phyloP scores from a whole-genome alignment of 2,329 filamentous ascomycete species.

The Colletotrichum sp. region DNA sequence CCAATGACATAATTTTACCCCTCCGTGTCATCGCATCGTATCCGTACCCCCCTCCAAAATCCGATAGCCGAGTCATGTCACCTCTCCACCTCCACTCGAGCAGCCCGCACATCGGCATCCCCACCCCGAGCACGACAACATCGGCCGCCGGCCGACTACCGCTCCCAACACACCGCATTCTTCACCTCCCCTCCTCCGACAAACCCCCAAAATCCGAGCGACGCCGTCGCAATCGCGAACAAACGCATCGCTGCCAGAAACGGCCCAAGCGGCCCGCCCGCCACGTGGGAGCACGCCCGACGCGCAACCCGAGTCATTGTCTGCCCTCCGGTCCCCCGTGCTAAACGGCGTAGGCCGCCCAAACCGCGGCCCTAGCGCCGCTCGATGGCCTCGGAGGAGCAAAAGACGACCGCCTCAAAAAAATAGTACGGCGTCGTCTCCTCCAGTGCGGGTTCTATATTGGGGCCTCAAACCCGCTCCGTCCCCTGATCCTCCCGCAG shows the following conservation, averaged over 20 bases:
- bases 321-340: neutral
- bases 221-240: neutral
- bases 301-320: neutral
- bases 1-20: neutral
- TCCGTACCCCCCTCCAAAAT: neutral
- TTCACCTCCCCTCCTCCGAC: neutral
- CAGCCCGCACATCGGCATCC: neutral
- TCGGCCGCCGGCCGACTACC: neutral
- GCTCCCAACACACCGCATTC: neutral
- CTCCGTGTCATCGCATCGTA: neutral
- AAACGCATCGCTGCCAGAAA: neutral
- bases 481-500: neutral
- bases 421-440: neutral
- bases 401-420: neutral
- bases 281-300: neutral
- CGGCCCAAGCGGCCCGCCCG: neutral
- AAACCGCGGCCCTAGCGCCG: neutral
- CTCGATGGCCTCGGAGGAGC: neutral
- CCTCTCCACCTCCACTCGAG: neutral
- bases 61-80: conserved; percentile 18
- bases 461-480: neutral
- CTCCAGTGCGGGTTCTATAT: neutral
- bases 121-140: neutral
- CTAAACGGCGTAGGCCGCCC: neutral
- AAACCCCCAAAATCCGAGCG: neutral